Evolutionary conservation across 2,329 filamentous ascomycete genomes (phyloP).

Genomic region (Cordyceps javanica): DNA sequence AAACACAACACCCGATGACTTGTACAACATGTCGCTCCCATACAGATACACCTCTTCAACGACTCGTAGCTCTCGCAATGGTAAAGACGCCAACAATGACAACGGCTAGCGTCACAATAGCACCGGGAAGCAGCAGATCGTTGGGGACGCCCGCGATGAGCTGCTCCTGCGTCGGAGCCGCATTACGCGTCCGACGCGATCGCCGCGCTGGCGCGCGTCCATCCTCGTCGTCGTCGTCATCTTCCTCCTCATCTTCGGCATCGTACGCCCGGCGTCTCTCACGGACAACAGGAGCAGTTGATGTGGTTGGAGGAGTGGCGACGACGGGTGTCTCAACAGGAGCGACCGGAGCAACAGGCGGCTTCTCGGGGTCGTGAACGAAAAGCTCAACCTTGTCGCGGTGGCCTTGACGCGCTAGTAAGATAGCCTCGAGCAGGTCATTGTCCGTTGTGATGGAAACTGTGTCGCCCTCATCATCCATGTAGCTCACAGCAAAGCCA

Average conservation of each 20-base stretch:
- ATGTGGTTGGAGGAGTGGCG: slow-evolving; percentile 42
- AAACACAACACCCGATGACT: neutral
- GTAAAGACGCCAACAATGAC: slow-evolving; percentile 93
- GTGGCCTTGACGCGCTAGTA: slow-evolving; percentile 67
- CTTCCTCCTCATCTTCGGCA: slow-evolving; percentile 51
- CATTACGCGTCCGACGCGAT: slow-evolving; percentile 31
- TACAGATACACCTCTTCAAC: slow-evolving; percentile 18
- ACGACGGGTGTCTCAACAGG: slow-evolving; percentile 37
- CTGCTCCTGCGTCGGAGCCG: slow-evolving; percentile 56
- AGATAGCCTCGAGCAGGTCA: slow-evolving; percentile 84
- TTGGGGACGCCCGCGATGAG: slow-evolving; percentile 89
- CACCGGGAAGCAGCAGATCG: slow-evolving; percentile 85
- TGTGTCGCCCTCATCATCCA: slow-evolving; percentile 94
- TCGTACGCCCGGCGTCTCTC: slow-evolving; percentile 42
- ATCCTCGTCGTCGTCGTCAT: slow-evolving; percentile 35
- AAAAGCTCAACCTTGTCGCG: slow-evolving; percentile 96
- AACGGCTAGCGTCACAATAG: slow-evolving; percentile 89
- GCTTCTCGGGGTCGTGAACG: slow-evolving; percentile 86
- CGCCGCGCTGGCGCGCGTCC: slow-evolving; percentile 32
- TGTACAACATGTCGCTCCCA: slow-evolving; percentile 7
- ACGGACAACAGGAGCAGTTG: slow-evolving; percentile 40
- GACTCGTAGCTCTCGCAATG: slow-evolving; percentile 62
- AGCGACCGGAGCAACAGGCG: slow-evolving; percentile 63
- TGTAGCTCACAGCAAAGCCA: slow-evolving; percentile 89
- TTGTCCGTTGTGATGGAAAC: slow-evolving; percentile 96